Evolutionary conservation across 441 rosid genomes (phyloP), one percentile per base, ranked within the genome.

Genomic region (Gossypium aridum): DNA sequence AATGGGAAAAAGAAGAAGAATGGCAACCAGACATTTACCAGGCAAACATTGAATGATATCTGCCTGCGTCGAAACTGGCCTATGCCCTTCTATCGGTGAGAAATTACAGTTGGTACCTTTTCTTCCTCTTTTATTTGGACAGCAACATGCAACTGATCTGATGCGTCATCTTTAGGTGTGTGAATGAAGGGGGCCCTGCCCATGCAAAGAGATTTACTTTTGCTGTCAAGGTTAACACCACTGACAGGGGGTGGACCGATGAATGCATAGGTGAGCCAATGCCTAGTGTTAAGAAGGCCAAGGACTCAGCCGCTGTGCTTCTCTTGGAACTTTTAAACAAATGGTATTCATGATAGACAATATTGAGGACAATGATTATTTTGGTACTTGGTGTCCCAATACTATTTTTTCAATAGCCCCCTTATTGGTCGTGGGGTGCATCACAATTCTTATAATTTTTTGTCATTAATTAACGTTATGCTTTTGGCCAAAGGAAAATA

Each of bases 31-130:
- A 88, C 94, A 23, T 93, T 93, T 77, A 96, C 99, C 12, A 84
- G 99, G 74, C 99, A 93, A 78, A 92, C 99, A 3, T 78, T 96
- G 80, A 96, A 93, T 55, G 99, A 93, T 80, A 92, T 91, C 74
- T 96, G 99, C 85, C 76, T 96, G 83, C 91, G 99, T 12, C 90
- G 93, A 80, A 96, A 92, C 74, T 96, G 99, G 98, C 99, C 98
- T 23, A 90, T 93, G 96, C 99, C 99, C 2, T 86, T 79, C 25
- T 96, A 96, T 79, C 82, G 97, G 99, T 93, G 82, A 75, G 86
- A 75, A 64, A 45, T 13, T 26, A 61, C 23, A 49, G 17, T 19
- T 5, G 13, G 3, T 25, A 47, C 7, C 7, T 20, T 49, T 62
- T 16, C 49, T 13, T 49, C n/a, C 14, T 49, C 14, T 12, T 13